Evolutionary conservation across 2,329 filamentous ascomycete genomes (phyloP), one percentile per base, ranked within the genome.

Genomic region (Cryoendolithus antarcticus): DNA sequence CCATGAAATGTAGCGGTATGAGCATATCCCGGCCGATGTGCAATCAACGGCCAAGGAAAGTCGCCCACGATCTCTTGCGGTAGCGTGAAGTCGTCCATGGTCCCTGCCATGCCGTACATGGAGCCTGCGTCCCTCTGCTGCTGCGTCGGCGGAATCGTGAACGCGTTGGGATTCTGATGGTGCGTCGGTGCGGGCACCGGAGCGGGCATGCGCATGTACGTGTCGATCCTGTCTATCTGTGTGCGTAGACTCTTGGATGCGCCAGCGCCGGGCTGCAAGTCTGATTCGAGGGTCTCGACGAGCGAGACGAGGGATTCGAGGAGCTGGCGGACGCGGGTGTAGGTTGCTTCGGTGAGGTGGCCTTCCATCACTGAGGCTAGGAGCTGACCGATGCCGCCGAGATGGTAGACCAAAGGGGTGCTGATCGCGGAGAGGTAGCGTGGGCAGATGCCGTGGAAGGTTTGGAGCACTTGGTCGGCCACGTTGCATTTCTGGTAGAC

Each of bases 351-450:
- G 21, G 58, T 63, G n/a, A 69, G 45, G 15, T 57, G 57, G 5
- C 61, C 60, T 41, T 66, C 66, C 44, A 70, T 62, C 15, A 67
- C 63, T 4, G 61, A 63, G 12, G 64, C 65, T n/a, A 72, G 58
- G 35, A 71, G 67, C 2, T 61, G 58, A 4, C 68, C 69, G 33
- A 71, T 69, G 10, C 66, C 65, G 6, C 60, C 64, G 3, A 72
- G 54, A 45, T 70, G 67, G 44, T 71, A 61, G 4, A 70, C 56
- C 42, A 71, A 51, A 10, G 68, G 68, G 4, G 65, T 62, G 41
- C 64, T 68, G 35, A 71, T 70, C 2, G 64, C 66, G 40, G 60
- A 58, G 10, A 70, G 50, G 46, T 69, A 70, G 12, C 61, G 58
- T 4, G 62, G 54, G 2, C 65, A 64, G 11, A 70, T 62, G 13